Percentiles rank a stretch among this genome's conserved stretches.
phyloP scores from a whole-genome alignment of 768 basidiomycete species.

The Trametes cubensis region DNA sequence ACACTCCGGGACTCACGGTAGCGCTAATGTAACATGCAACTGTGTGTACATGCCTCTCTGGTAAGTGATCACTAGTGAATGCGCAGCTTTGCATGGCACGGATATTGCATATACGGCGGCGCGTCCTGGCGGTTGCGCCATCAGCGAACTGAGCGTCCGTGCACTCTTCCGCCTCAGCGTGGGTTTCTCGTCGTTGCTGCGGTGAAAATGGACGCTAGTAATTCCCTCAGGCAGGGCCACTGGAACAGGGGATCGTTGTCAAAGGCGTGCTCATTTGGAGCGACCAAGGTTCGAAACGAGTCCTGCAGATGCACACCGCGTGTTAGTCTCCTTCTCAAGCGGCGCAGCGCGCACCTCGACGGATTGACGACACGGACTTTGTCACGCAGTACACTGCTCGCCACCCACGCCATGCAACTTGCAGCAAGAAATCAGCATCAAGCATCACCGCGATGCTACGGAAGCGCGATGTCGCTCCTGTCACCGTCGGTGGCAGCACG shows the following conservation, averaged over 20 bases:
- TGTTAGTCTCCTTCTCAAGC: constrained; percentile 3
- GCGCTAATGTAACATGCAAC: constrained; percentile 11
- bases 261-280: not conserved
- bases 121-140: not conserved
- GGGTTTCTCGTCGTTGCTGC: constrained; percentile 11
- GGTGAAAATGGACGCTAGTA: not conserved
- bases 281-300: constrained; percentile 2
- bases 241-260: not conserved
- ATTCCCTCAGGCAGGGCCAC: not conserved
- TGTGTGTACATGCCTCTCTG: not conserved
- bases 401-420: too few species aligned
- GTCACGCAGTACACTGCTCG: too few species aligned
- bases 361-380: not conserved
- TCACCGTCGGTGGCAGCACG: not conserved
- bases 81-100: too few species aligned
- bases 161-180: not conserved
- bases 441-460: too few species aligned
- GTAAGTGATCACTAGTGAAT: not conserved
- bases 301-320: not conserved
- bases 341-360: not conserved
- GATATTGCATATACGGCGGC: too few species aligned
- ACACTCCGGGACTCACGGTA: constrained; percentile 20
- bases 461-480: too few species aligned
- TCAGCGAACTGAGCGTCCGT: constrained; percentile 1
- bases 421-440: too few species aligned